A percentile compares a stretch with the other conserved stretches of the same genome.
Evolutionary conservation across 768 basidiomycete genomes (phyloP).

Genomic region (Tylopilus sp.): DNA sequence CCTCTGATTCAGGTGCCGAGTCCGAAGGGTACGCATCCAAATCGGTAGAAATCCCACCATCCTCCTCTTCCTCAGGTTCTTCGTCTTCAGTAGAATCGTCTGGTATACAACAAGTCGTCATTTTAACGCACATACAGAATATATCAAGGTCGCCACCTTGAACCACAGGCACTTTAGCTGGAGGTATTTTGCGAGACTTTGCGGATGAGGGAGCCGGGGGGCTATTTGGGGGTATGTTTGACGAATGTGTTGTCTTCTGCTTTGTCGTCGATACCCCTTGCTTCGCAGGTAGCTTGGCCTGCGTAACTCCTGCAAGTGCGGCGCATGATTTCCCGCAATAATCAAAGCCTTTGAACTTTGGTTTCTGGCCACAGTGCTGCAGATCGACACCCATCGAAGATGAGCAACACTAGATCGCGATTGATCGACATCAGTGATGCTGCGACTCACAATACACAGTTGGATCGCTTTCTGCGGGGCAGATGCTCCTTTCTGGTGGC

Average conservation of each 20-base stretch:
- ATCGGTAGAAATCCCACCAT: conserved; percentile 23
- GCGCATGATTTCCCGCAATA: conserved; percentile 68
- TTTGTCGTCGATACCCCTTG: conserved; percentile 16
- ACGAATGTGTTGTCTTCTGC: conserved; percentile 15
- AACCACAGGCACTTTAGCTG: conserved; percentile 4
- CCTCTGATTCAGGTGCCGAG: conserved; percentile 23
- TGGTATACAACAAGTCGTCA: conserved; percentile 10
- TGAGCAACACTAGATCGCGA: conserved; percentile 23
- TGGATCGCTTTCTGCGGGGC: conserved; percentile 19
- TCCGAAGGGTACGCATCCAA: conserved; percentile 33
- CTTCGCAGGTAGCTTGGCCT: conserved; percentile 11
- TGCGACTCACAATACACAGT: conserved; percentile 27
- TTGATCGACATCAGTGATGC: conserved; percentile 22
- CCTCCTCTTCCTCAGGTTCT: conserved; percentile 23
- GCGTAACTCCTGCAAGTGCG: conserved; percentile 37
- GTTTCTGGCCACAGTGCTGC: conserved; percentile 53
- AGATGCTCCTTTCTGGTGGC: conserved; percentile 12
- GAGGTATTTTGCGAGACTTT: conserved; percentile 18
- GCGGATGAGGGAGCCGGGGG: background rate
- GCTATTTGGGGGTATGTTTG: conserved; percentile 10
- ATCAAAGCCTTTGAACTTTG: conserved; percentile 56
- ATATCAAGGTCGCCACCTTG: conserved; percentile 21
- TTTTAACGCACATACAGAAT: conserved; percentile 8
- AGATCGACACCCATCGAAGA: conserved; percentile 24
- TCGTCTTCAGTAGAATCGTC: conserved; percentile 26